These are phyloP conservation scores for Passalora sequoiae DNA, from an alignment of 2,329 filamentous ascomycete species.

Conservation along the genomic window DNA sequence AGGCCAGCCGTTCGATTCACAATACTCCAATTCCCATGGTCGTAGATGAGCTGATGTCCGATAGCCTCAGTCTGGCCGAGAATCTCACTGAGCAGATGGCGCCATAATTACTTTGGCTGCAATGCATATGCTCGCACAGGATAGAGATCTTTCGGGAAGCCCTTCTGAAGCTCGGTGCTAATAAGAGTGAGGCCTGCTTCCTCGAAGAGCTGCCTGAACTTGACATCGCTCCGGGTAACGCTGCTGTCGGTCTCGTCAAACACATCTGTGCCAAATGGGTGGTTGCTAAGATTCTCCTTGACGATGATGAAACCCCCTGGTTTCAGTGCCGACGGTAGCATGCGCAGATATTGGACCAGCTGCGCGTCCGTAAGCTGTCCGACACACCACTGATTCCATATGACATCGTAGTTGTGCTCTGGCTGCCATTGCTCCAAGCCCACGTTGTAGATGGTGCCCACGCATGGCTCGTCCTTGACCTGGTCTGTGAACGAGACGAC, in stretches of 20 bases:
- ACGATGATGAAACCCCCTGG: slow-evolving; percentile 58
- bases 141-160: slow-evolving; percentile 63
- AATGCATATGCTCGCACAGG: slow-evolving; percentile 77
- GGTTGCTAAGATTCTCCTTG: slow-evolving; percentile 71
- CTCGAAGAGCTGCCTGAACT: slow-evolving; percentile 65
- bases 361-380: slow-evolving; percentile 74
- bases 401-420: slow-evolving; percentile 61
- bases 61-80: no score
- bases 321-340: slow-evolving; percentile 52
- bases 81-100: no score
- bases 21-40: no score
- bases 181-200: slow-evolving; percentile 64
- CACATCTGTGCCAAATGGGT: slow-evolving; percentile 54
- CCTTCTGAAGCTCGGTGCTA: slow-evolving; percentile 65
- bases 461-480: slow-evolving; percentile 47
- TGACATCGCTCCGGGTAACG: slow-evolving; percentile 70
- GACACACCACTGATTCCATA: slow-evolving; percentile 90
- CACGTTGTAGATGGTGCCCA: slow-evolving; percentile 63
- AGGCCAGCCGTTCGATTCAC: no score
- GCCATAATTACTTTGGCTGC: slow-evolving; percentile 45
- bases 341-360: slow-evolving; percentile 60
- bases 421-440: slow-evolving; percentile 69
- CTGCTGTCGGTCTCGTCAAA: slow-evolving; percentile 73
- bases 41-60: no score
- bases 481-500: slow-evolving; percentile 70